Base-by-base conservation (phyloP, 2,329 filamentous ascomycete species). In the Arthrobotrys iridis region DNA sequence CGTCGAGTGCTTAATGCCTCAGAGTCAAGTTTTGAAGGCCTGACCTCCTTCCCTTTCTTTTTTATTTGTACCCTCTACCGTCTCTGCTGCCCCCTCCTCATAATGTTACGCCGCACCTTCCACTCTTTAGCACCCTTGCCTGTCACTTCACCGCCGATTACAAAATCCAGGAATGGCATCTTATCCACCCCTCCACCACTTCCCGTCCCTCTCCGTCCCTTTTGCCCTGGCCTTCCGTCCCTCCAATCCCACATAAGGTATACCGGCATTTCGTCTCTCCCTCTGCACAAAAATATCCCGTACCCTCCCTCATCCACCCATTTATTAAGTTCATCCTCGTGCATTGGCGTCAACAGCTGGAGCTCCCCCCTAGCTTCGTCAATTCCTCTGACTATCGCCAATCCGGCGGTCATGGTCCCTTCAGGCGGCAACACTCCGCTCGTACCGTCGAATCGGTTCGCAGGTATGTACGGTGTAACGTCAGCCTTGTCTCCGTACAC, bases 331-430 rank as follows among this genome's bases (percentile, higher is more conserved):
- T 81, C 78, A 0, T 55, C 52, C 35, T 68, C 62, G 13, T 48
- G 18, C 4, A 89, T 83, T 0, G 91, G 90, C 0, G 89, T 90
- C 1, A 93, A 80, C 0, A 94, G 79, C 71, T 93, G 89, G 2
- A 94, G 82, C 4, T 84, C 80, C 2, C 84, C 83, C 0, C 82
- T 84, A 20, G 82, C 80, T 0, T 82, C 79, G 79, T 93, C 89
- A 70, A 93, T 88, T 3, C 88, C 90, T 0, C 90, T 87, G n/a
- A 95, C 81, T 6, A 94, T 84, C 0, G 87, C 90, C 1, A 91
- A 83, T 1, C 90, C 90, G 2, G 92, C 81, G 11, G 87, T 84
- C 0, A 85, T 84, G 1, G 84, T 83, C n/a, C 85, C 84, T 22
- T 84, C 82, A 0, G 84, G 80, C 18, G 88, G 87, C 13, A 85